phyloP scores from a whole-genome alignment of 352 stramenopile genomes.

The Peronospora farinosa region DNA sequence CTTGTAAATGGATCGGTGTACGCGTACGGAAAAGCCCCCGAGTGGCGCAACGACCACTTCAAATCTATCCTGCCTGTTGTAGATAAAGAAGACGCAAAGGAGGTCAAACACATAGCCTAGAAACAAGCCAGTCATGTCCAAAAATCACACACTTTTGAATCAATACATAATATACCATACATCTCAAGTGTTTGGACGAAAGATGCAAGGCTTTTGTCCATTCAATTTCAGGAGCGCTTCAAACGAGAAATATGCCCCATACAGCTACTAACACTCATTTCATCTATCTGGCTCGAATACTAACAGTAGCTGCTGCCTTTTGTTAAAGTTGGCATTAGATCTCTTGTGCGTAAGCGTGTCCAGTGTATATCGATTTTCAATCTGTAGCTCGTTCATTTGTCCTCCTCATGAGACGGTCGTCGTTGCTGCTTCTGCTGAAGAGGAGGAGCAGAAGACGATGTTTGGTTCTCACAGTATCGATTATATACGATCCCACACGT shows the following conservation, averaged over 20 bases:
- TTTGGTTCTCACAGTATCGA: conserved; percentile 36
- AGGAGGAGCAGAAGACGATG: not conserved
- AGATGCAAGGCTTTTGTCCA: too few species aligned
- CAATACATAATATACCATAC: too few species aligned
- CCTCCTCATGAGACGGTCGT: conserved; percentile 8
- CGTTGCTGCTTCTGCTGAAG: conserved; percentile 3
- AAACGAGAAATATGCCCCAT: too few species aligned
- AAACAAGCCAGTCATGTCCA: not conserved
- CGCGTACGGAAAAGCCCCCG: conserved; percentile 56
- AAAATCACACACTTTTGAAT: too few species aligned
- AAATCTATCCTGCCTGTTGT: conserved; percentile 20
- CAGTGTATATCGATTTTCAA: too few species aligned
- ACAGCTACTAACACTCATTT: too few species aligned
- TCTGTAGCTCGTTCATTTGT: conserved; percentile 9
- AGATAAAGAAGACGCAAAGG: conserved; percentile 9
- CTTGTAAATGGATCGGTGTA: conserved; percentile 82
- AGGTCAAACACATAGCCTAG: conserved; percentile 23
- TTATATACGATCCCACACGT: conserved; percentile 58
- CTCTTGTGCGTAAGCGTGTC: too few species aligned
- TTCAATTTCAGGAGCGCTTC: too few species aligned
- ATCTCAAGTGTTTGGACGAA: too few species aligned
- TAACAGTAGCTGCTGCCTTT: too few species aligned
- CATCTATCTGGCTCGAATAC: not conserved
- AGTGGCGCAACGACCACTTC: conserved; percentile 26
- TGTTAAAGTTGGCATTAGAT: not conserved